Conservation (phyloP, 2,329 filamentous ascomycete genomes). For the Whalleya microplaca region DNA sequence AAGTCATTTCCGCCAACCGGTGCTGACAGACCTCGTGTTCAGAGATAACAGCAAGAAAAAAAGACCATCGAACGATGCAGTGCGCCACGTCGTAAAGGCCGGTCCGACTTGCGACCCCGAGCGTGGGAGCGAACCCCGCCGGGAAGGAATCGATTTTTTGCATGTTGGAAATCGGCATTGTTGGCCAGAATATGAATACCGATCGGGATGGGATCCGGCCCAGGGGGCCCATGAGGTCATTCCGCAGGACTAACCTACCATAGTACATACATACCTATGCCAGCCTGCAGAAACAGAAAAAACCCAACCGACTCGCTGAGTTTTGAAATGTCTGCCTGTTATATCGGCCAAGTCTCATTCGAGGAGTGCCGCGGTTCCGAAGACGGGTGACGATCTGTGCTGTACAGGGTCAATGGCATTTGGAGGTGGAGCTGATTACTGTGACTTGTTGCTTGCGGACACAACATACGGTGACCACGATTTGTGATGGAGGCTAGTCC, state of each 20-base stretch:
- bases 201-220: slow-evolving; percentile 1
- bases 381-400: slow-evolving; percentile 14
- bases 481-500: slow-evolving; percentile 7
- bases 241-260: slow-evolving; percentile 2
- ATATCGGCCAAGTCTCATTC: slow-evolving; percentile 8
- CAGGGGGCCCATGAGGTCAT: slow-evolving; percentile 21
- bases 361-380: slow-evolving; percentile 1
- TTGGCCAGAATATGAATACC: background rate
- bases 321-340: background rate
- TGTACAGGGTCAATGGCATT: slow-evolving; percentile 12
- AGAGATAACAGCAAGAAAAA: slow-evolving; percentile 10
- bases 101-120: slow-evolving; percentile 20
- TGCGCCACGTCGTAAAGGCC: slow-evolving; percentile 4
- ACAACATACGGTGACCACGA: slow-evolving; percentile 16
- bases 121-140: slow-evolving; percentile 17
- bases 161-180: background rate
- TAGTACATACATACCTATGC: background rate
- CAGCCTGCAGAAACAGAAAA: too few relatives aligned
- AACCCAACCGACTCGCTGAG: slow-evolving; percentile 4
- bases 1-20: slow-evolving; percentile 7
- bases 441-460: slow-evolving; percentile 8
- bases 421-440: slow-evolving; percentile 4
- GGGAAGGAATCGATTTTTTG: slow-evolving; percentile 4
- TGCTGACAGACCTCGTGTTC: slow-evolving; percentile 16
- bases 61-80: slow-evolving; percentile 14